phyloP scores from a whole-genome alignment of 2,329 filamentous ascomycete genomes.

The Epichloe baconii region DNA sequence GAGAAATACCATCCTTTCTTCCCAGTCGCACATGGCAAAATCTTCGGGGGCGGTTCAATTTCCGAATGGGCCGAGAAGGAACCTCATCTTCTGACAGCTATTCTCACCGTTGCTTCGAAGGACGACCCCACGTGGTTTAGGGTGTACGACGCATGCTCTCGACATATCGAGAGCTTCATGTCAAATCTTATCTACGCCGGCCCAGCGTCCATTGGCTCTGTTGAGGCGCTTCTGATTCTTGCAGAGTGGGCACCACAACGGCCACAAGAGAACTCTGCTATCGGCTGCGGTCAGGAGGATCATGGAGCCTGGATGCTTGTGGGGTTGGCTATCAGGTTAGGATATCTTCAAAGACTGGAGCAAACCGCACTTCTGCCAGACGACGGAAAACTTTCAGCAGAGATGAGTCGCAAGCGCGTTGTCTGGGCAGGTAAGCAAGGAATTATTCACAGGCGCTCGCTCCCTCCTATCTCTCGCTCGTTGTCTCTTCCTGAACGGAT shows the following conservation, averaged over 20 bases:
- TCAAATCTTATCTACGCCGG: slow-evolving; percentile 53
- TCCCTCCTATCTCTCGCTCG: too few relatives aligned
- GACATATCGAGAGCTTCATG: slow-evolving; percentile 57
- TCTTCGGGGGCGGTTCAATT: slow-evolving; percentile 38
- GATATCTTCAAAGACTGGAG: slow-evolving; percentile 58
- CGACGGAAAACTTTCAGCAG: slow-evolving; percentile 42
- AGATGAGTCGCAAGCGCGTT: slow-evolving; percentile 49
- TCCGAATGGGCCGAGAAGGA: slow-evolving; percentile 45
- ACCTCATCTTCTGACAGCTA: slow-evolving; percentile 54
- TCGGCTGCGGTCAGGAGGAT: slow-evolving; percentile 61
- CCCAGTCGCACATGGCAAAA: slow-evolving; percentile 49
- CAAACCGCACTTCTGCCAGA: slow-evolving; percentile 53
- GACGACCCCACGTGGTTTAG: slow-evolving; percentile 51
- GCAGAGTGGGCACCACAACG: slow-evolving; percentile 63
- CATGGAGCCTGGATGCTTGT: slow-evolving; percentile 68
- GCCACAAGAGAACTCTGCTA: slow-evolving; percentile 44
- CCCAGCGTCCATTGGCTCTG: slow-evolving; percentile 55
- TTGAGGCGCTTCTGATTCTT: slow-evolving; percentile 55
- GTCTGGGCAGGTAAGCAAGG: slow-evolving; percentile 45
- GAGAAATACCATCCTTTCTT: slow-evolving; percentile 58
- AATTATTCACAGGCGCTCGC: too few relatives aligned
- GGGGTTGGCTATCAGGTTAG: slow-evolving; percentile 54
- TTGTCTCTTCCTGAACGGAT: neutral
- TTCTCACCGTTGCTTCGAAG: slow-evolving; percentile 58
- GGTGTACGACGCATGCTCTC: slow-evolving; percentile 52